A percentile compares a stretch with the other conserved stretches of the same genome.
Evolutionary conservation across 1,139 yeast genomes (phyloP).

Genomic region (Suhomyces terraborum): DNA sequence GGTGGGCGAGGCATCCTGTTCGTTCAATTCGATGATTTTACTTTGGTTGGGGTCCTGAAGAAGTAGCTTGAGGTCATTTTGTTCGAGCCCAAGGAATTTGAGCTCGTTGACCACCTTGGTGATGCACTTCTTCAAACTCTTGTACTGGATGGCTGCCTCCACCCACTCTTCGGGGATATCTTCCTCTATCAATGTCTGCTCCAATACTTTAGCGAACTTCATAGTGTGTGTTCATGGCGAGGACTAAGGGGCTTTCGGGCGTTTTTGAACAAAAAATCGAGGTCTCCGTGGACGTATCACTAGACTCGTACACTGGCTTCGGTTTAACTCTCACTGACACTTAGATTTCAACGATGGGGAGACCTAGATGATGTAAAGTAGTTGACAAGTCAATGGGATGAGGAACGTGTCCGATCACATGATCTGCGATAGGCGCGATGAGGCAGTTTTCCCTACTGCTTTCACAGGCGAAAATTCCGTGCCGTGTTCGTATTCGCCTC

Average conservation of each 20-base stretch:
- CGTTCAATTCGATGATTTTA: constrained; percentile 34
- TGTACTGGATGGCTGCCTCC: constrained; percentile 69
- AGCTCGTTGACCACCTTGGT: constrained; percentile 63
- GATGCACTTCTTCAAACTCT: constrained; percentile 66
- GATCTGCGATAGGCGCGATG: too few species aligned
- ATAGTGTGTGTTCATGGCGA: constrained; percentile 27
- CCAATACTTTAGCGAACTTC: constrained; percentile 76
- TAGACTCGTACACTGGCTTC: too few species aligned
- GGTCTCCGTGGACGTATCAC: too few species aligned
- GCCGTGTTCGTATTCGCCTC: too few species aligned
- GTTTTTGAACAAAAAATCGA: too few species aligned
- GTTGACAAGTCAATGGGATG: constrained; percentile 1
- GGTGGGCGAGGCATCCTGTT: constrained; percentile 35
- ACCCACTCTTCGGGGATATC: constrained; percentile 71
- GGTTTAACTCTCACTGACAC: too few species aligned
- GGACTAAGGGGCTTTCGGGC: not conserved
- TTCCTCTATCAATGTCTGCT: constrained; percentile 61
- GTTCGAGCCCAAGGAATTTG: constrained; percentile 52
- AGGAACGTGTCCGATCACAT: constrained; percentile 1
- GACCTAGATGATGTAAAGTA: not conserved
- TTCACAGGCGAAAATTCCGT: too few species aligned
- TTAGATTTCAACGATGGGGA: not conserved
- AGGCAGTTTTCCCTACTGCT: too few species aligned
- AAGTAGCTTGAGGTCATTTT: constrained; percentile 48
- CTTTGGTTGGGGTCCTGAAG: constrained; percentile 33